Conservation (phyloP, 768 basidiomycete genomes). For the Agaricus subrufescens region DNA sequence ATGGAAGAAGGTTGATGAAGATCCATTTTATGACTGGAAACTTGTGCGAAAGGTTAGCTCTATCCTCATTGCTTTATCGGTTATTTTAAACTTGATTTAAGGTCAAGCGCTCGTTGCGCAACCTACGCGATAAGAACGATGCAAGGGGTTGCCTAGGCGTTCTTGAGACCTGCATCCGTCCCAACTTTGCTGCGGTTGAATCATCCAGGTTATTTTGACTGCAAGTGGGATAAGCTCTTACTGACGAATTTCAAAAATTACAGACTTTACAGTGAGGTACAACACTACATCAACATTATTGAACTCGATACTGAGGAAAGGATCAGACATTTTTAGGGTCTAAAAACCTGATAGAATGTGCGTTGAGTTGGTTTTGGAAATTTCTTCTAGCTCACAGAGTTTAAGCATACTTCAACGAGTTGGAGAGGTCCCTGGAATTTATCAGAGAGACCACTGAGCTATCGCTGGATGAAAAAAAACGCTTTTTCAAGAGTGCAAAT, state of each 20-base stretch:
- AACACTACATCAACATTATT: conserved; percentile 23
- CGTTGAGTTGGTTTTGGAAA: conserved; percentile 13
- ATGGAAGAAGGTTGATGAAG: conserved; percentile 89
- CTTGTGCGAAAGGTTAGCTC: conserved; percentile 67
- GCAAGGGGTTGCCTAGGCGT: conserved; percentile 84
- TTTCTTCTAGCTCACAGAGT: conserved; percentile 5
- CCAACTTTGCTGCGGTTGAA: conserved; percentile 93
- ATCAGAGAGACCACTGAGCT: conserved; percentile 72
- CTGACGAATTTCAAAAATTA: conserved; percentile 5
- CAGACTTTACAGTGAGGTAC: conserved; percentile 90
- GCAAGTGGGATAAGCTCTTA: background rate
- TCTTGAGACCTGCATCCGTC: conserved; percentile 83
- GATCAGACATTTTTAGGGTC: conserved; percentile 85
- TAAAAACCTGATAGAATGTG: conserved; percentile 85
- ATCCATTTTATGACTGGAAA: conserved; percentile 89
- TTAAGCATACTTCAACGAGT: conserved; percentile 78
- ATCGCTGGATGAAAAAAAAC: conserved; percentile 81
- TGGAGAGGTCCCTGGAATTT: conserved; percentile 69
- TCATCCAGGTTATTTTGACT: conserved; percentile 52
- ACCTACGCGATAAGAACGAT: conserved; percentile 72
- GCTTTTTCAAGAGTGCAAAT: conserved; percentile 87
- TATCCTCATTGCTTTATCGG: background rate
- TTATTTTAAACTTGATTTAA: conserved; percentile 17
- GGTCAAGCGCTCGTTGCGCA: conserved; percentile 72
- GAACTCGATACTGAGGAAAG: conserved; percentile 12